Evolutionary conservation across 2,329 filamentous ascomycete species (phyloP).

Genomic region (Fusarium odoratissimum): DNA sequence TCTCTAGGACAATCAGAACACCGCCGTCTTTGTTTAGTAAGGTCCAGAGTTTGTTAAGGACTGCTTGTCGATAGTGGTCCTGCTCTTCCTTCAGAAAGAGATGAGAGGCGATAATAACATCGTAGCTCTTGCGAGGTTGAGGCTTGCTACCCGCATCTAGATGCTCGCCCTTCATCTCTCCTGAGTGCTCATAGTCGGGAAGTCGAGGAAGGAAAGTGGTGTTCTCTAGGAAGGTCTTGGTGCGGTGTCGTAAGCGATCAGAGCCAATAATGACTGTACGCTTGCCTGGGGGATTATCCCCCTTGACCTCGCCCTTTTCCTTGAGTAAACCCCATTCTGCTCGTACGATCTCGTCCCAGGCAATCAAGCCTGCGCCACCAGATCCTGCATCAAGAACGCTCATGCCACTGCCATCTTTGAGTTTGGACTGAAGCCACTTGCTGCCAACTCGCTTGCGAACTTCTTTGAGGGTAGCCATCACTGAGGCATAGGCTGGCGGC

Average conservation of each 20-base stretch:
- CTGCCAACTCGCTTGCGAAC: constrained; percentile 78
- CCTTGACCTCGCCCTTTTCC: constrained; percentile 58
- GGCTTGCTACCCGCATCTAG: constrained; percentile 68
- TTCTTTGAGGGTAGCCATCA: constrained; percentile 76
- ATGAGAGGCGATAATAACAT: constrained; percentile 91
- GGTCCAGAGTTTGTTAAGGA: constrained; percentile 90
- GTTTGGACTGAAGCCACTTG: constrained; percentile 74
- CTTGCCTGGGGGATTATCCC: constrained; percentile 70
- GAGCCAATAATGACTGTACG: constrained; percentile 85
- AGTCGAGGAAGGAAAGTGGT: constrained; percentile 92
- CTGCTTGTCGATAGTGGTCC: constrained; percentile 79
- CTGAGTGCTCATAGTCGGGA: constrained; percentile 83
- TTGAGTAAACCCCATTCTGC: constrained; percentile 83
- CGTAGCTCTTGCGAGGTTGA: constrained; percentile 79
- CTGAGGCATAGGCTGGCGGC: constrained; percentile 76
- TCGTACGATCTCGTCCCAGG: constrained; percentile 81
- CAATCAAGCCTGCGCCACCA: constrained; percentile 77
- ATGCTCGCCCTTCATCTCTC: constrained; percentile 67
- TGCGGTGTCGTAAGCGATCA: constrained; percentile 77
- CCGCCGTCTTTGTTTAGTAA: constrained; percentile 86
- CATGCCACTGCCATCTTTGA: constrained; percentile 66
- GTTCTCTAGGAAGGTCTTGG: constrained; percentile 82
- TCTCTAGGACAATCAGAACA: constrained; percentile 88
- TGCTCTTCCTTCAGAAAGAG: constrained; percentile 80
- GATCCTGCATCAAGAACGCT: constrained; percentile 80